Base-by-base conservation (phyloP, 441 rosid species). In the Caryocar brasiliense region DNA sequence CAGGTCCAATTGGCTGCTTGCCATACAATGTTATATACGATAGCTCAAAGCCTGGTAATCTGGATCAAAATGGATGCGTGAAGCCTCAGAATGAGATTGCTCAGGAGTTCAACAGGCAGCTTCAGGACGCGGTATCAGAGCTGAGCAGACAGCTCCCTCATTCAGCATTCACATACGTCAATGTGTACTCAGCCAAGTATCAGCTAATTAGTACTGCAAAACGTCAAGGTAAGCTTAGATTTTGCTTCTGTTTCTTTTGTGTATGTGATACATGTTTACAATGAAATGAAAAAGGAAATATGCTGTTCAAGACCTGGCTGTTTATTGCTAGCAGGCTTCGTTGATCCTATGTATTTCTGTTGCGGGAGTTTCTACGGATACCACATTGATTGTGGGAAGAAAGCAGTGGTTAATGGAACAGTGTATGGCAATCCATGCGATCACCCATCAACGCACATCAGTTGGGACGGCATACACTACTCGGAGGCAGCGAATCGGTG, bases 391-490 rank as follows among this genome's bases (percentile, higher is more conserved):
- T 83, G 88, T 39, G 86, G 88, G 37, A 60, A 76, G 49, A 71
- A 64, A 56, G 74, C 77, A 39, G 43, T 59, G 37, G 73, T 72
- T 36, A 78, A 80, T 44, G 89, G 83, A 23, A 79, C 87, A 29
- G 75, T 72, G 33, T 79, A 70, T 51, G 83, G 82, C 23, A 51
- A 68, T 53, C 74, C 85, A 1, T 85, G 95, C 42, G 40, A 56
- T 47, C 39, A 70, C 55, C 82, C 84, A 9, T 67, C 59, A n/a
- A 64, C 8, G 48, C 79, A 68, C 54, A 58, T 85, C 27, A 83
- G 83, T 64, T 81, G 89, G 88, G 91, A 82, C 65, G 94, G 88
- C 7, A 70, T 82, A 53, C 86, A 80, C 63, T 83, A 77, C 66
- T 41, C 86, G 0, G 61, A 81, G 48, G 76, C 89, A 3, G 83